A percentile compares a stretch with the other conserved stretches of the same genome.
These are phyloP conservation scores for Chlorella vulgaris DNA, from an alignment of 139 green algal species.

Conservation along the genomic window DNA sequence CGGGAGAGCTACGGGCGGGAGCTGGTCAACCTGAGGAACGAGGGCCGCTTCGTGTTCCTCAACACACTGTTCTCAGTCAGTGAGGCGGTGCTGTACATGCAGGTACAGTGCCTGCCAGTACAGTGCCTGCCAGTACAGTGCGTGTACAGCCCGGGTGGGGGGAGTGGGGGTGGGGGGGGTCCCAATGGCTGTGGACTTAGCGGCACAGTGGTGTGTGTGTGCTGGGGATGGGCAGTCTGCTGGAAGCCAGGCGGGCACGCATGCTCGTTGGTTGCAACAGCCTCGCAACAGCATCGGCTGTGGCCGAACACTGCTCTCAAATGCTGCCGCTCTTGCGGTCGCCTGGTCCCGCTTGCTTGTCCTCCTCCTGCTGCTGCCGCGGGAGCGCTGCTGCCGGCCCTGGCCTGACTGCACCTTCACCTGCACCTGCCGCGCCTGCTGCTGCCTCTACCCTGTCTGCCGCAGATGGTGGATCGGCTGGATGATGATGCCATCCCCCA, in stretches of 20 bases:
- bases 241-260: no score
- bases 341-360: no score
- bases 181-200: no score
- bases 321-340: no score
- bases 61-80: conserved; percentile 96
- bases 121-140: no score
- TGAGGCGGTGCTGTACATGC: conserved; percentile 92
- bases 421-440: no score
- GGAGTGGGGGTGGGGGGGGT: neutral
- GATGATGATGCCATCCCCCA: conserved; percentile 74
- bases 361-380: no score
- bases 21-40: conserved; percentile 86
- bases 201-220: neutral
- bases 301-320: no score
- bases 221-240: neutral
- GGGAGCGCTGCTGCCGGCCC: no score
- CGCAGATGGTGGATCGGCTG: conserved; percentile 91
- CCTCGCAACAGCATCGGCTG: no score
- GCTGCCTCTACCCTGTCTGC: conserved; percentile 1
- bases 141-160: neutral
- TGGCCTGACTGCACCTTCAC: no score
- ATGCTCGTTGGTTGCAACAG: no score
- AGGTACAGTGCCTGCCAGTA: conserved; percentile 59
- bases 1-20: conserved; percentile 84
- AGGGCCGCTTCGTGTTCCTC: conserved; percentile 90